phyloP scores from a whole-genome alignment of 169 alveolate genomes.

The Cryptosporidium canis region DNA sequence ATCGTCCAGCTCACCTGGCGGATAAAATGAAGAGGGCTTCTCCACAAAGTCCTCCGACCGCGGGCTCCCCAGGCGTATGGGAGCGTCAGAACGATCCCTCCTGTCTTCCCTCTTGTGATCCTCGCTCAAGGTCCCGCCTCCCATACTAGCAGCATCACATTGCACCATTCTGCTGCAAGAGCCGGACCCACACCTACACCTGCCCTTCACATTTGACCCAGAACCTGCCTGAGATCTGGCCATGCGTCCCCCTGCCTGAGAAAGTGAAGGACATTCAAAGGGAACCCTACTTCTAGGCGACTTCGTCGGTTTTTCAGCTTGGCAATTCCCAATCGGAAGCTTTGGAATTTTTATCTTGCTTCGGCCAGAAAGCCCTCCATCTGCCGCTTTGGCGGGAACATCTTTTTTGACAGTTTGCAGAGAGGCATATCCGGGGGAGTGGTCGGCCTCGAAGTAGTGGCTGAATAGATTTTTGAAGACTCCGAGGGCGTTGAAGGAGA shows the following conservation, averaged over 20 bases:
- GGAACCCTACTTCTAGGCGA: background rate
- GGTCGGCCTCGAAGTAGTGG: background rate
- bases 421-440: background rate
- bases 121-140: background rate
- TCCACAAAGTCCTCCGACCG: background rate
- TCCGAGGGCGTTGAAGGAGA: background rate
- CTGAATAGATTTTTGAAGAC: background rate
- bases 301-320: background rate
- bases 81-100: background rate
- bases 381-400: background rate
- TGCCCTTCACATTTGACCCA: background rate
- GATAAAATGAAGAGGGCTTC: background rate
- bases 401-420: background rate
- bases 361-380: background rate
- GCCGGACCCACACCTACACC: background rate
- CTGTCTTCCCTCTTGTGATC: background rate
- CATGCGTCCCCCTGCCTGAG: background rate
- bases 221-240: background rate
- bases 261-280: background rate
- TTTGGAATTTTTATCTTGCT: background rate
- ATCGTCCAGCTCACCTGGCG: background rate
- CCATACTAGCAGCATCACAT: background rate
- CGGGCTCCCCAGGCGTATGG: background rate
- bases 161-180: conserved; percentile 1
- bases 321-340: background rate